Evolutionary conservation across 78 protist genomes (phyloP), one percentile per base, ranked within the genome.

Genomic region (Planoprotostelium fungivorum): DNA sequence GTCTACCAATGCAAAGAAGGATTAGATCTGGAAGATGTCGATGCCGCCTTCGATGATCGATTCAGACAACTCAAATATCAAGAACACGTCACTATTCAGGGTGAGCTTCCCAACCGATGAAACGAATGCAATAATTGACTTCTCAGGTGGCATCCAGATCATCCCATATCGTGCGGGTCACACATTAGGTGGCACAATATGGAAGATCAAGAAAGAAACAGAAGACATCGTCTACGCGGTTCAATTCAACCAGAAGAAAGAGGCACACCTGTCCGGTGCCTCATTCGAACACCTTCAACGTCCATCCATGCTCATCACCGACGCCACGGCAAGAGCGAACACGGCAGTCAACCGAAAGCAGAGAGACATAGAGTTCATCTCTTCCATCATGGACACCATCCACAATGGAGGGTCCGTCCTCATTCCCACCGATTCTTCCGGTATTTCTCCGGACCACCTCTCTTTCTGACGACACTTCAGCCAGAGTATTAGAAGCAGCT

Each of bases 11-110:
- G 36, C 84, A 88, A 83, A 36, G 84, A 85, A 91, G 88, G 34
- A 34, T 95, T 92, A 86, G 89, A 84, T 92, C 39, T 94, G 39
- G 97, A 95, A 63, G 93, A 95, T 93, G 93, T 95, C 0, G 97
- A 95, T 89, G 29, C 37, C 5, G 90, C 90, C 36, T 93, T 95
- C 38, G 97, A 95, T 63, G 84, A 89, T 36, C 34, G 92, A 35
- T 94, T 95, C 39, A 89, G 87, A 36, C 92, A 90, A 34, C 34
- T 95, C 28, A 93, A 94, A 23, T 95, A 93, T 83, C 91, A 93
- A 31, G 95, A 95, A 37, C 93, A 95, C 85, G 87, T 88, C 38
- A 38, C 88, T 36, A 29, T 95, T 0, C 0, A 25, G 10, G 84
- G 63, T 0, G 84, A 85, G 28, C n/a, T n/a, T n/a, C n/a, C n/a